Evolutionary conservation across 495 filamentous ascomycete species (phyloP).

Genomic region (Neurospora tetrasperma): DNA sequence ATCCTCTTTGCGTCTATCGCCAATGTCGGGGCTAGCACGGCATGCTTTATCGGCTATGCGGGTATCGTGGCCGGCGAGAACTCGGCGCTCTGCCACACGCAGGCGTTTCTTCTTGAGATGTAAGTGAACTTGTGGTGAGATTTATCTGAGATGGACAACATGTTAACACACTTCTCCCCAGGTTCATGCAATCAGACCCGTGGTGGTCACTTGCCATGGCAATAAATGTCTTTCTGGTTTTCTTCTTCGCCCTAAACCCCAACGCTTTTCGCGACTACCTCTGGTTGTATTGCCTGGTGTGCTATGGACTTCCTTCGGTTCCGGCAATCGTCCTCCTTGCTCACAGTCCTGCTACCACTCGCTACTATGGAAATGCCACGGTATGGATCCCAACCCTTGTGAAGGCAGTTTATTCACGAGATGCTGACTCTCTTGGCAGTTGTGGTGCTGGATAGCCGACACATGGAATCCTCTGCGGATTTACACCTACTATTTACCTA

Average conservation of each 20-base stretch:
- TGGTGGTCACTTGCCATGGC: constrained; percentile 69
- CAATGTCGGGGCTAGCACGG: constrained; percentile 68
- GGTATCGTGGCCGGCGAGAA: constrained; percentile 41
- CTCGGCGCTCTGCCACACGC: constrained; percentile 57
- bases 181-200: constrained; percentile 50
- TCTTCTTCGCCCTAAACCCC: constrained; percentile 62
- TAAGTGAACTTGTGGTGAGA: constrained; percentile 18
- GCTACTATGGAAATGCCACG: constrained; percentile 59
- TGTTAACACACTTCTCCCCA: constrained; percentile 12
- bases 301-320: constrained; percentile 66
- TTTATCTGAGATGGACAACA: not conserved
- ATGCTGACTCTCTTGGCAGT: constrained; percentile 19
- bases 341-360: not conserved
- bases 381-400: constrained; percentile 17
- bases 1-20: constrained; percentile 77
- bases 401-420: not conserved
- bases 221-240: constrained; percentile 74
- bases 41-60: constrained; percentile 56
- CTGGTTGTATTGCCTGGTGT: constrained; percentile 56
- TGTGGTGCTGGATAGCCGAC: constrained; percentile 80
- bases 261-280: constrained; percentile 54
- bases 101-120: constrained; percentile 63
- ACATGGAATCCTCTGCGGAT: constrained; percentile 64
- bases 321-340: constrained; percentile 55
- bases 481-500: constrained; percentile 68